phyloP scores from a whole-genome alignment of 2,329 filamentous ascomycete species.

The Emmonsiellopsis sp. region DNA sequence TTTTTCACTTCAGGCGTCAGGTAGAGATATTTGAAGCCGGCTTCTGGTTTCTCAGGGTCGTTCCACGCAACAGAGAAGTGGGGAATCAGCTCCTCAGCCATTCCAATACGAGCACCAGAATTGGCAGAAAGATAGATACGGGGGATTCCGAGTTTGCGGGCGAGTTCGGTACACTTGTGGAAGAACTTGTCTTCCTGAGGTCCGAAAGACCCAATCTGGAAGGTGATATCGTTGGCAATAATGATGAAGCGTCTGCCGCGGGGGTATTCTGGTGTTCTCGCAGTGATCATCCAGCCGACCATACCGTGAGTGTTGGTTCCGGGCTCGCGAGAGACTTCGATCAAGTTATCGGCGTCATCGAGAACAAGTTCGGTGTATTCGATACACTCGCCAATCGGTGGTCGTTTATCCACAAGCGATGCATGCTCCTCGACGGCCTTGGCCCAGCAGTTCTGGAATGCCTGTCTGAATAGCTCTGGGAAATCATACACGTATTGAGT shows the following conservation, averaged over 20 bases:
- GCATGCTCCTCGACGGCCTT: conserved; percentile 66
- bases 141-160: conserved; percentile 86
- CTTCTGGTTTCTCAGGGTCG: conserved; percentile 66
- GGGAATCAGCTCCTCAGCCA: conserved; percentile 93
- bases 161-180: conserved; percentile 96
- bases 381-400: conserved; percentile 79
- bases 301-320: conserved; percentile 95
- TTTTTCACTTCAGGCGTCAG: conserved; percentile 78
- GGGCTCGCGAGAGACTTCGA: conserved; percentile 88
- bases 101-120: conserved; percentile 92
- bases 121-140: conserved; percentile 98
- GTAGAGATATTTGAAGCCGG: conserved; percentile 96
- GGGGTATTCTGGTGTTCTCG: conserved; percentile 91
- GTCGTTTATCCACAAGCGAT: conserved; percentile 68
- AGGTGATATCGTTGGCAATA: conserved; percentile 98
- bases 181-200: conserved; percentile 97
- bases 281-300: conserved; percentile 96
- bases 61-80: conserved; percentile 98
- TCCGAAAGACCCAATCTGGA: conserved; percentile 96
- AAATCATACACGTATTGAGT: conserved; percentile 99
- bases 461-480: conserved; percentile 97
- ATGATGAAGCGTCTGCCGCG: conserved; percentile 87
- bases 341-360: conserved; percentile 83
- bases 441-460: conserved; percentile 90
- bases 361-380: conserved; percentile 90